A percentile compares a stretch with the other conserved stretches of the same genome.
phyloP scores from a whole-genome alignment of 192 early-diverging fungal species.

The Entomortierella parvispora region DNA sequence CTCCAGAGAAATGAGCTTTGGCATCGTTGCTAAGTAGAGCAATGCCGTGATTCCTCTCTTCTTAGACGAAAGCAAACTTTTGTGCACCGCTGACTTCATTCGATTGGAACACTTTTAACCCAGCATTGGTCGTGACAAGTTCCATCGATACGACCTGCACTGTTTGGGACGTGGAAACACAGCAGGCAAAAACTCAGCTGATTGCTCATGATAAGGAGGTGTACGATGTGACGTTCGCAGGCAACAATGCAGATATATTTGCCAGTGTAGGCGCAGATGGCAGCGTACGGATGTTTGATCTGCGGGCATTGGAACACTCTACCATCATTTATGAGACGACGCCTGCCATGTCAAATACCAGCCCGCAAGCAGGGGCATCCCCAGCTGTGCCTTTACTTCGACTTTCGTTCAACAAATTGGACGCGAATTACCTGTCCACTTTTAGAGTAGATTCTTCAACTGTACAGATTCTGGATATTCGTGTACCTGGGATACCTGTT shows the following conservation, averaged over 20 bases:
- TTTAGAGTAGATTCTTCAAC: conserved; percentile 85
- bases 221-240: conserved; percentile 96
- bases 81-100: conserved; percentile 94
- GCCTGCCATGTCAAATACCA: conserved; percentile 36
- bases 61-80: conserved; percentile 75
- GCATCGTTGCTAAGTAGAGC: neutral
- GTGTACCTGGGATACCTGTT: conserved; percentile 89
- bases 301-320: conserved; percentile 94
- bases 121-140: conserved; percentile 87
- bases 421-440: conserved; percentile 91
- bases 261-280: conserved; percentile 99
- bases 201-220: conserved; percentile 99
- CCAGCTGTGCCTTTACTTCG: conserved; percentile 76
- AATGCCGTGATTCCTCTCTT: neutral
- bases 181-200: conserved; percentile 97
- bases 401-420: conserved; percentile 89
- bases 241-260: conserved; percentile 88
- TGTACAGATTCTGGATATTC: conserved; percentile 92
- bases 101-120: conserved; percentile 95
- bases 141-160: conserved; percentile 99
- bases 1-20: neutral
- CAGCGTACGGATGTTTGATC: conserved; percentile 96
- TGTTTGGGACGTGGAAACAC: conserved; percentile 97
- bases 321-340: conserved; percentile 97
- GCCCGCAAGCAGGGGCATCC: conserved; percentile 31